phyloP scores from a whole-genome alignment of 768 basidiomycete species.

The Tremella yokohamensis region DNA sequence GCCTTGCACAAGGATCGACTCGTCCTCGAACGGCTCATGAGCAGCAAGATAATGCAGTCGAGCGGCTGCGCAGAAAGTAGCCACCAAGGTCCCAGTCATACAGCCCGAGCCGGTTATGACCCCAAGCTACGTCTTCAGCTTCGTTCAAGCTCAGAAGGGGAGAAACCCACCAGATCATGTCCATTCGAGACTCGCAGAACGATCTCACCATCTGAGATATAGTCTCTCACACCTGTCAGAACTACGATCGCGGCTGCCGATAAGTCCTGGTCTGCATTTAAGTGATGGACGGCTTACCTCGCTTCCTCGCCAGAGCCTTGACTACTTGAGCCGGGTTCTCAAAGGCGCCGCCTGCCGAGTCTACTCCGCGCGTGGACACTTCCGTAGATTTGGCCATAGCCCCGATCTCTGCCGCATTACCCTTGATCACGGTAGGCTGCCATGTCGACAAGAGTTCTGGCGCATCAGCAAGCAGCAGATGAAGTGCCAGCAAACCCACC shows the following conservation, averaged over 20 bases:
- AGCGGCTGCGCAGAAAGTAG: slow-evolving; percentile 74
- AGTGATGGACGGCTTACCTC: slow-evolving; percentile 59
- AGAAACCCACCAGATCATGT: slow-evolving; percentile 51
- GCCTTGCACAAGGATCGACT: slow-evolving; percentile 61
- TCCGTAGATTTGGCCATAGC: slow-evolving; percentile 71
- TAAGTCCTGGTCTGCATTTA: neutral
- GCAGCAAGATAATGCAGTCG: slow-evolving; percentile 53
- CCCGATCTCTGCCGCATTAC: slow-evolving; percentile 80
- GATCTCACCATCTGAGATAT: slow-evolving; percentile 72
- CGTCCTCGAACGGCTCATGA: slow-evolving; percentile 28
- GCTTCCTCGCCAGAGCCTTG: slow-evolving; percentile 63
- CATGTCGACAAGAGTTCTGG: slow-evolving; percentile 68
- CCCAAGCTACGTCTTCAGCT: slow-evolving; percentile 56
- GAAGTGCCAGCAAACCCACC: slow-evolving; percentile 52
- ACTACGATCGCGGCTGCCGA: slow-evolving; percentile 69
- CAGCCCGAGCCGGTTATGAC: slow-evolving; percentile 89
- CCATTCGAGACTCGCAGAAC: slow-evolving; percentile 75
- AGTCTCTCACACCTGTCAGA: slow-evolving; percentile 75
- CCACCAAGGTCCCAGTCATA: slow-evolving; percentile 62
- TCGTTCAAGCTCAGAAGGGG: neutral
- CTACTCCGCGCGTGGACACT: slow-evolving; percentile 77
- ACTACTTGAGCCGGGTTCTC: slow-evolving; percentile 70
- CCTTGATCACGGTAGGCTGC: slow-evolving; percentile 90
- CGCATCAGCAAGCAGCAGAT: neutral
- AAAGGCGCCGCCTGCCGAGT: slow-evolving; percentile 75